Evolutionary conservation across 352 stramenopile genomes (phyloP).

Genomic region (Globisporangium barbulae): DNA sequence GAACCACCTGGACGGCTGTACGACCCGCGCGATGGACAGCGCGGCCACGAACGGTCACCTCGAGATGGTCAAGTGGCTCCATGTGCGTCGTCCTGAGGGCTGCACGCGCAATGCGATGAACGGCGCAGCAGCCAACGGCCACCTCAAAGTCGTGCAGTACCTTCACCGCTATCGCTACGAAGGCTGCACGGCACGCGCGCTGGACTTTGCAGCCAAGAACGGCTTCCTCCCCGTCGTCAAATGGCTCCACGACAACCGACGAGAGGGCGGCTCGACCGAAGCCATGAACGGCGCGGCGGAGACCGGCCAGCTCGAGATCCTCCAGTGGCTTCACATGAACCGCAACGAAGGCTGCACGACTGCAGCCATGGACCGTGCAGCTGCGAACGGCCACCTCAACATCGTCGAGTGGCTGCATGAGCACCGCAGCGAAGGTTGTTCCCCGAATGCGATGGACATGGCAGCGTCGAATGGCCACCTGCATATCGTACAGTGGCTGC

Average conservation of each 20-base stretch:
- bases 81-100: slow-evolving; percentile 5
- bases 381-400: slow-evolving; percentile 4
- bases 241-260: slow-evolving; percentile 12
- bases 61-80: slow-evolving; percentile 16
- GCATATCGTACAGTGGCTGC: slow-evolving; percentile 8
- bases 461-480: slow-evolving; percentile 8
- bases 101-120: slow-evolving; percentile 18
- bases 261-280: slow-evolving; percentile 11
- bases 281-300: slow-evolving; percentile 11
- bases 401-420: slow-evolving; percentile 13
- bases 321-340: slow-evolving; percentile 6
- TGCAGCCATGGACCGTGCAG: slow-evolving; percentile 6
- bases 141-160: slow-evolving; percentile 15
- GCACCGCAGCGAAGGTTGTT: slow-evolving; percentile 7
- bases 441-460: slow-evolving; percentile 8
- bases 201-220: slow-evolving; percentile 11
- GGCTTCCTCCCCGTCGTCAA: slow-evolving; percentile 4
- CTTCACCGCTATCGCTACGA: slow-evolving; percentile 10
- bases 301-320: slow-evolving; percentile 4
- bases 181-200: slow-evolving; percentile 5
- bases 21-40: slow-evolving; percentile 14
- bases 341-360: slow-evolving; percentile 6
- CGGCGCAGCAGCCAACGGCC: slow-evolving; percentile 12
- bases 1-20: slow-evolving; percentile 17
- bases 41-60: slow-evolving; percentile 15